Evolutionary conservation across 1,284 basidiomycete species (phyloP), one percentile per base, ranked within the genome.

Genomic region (Tilletia indica): DNA sequence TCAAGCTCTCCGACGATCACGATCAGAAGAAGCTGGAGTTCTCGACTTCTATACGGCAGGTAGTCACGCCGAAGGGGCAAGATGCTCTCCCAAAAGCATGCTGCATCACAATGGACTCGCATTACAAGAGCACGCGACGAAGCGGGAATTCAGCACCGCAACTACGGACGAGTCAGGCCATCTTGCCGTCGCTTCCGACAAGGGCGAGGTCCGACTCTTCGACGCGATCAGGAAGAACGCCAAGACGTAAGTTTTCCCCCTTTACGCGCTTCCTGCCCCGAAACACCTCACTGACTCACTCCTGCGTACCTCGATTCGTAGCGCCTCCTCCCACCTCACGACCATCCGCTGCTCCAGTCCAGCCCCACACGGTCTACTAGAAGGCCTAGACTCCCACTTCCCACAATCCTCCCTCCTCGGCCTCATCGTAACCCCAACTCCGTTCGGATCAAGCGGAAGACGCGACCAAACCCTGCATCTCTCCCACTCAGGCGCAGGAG

Each of bases 171-270:
- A 89, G 48, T 86, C 86, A 9, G 96, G 97, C 34, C 91, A 92
- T 83, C 87, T 99, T 69, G 97, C 94, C 1, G 92, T 99, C 3
- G 94, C 93, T 16, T 94, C 92, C 79, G 92, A 94, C 86, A 99
- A 97, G 87, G 97, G 97, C 73, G 97, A 99, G 84, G 92, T 99
- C 76, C 89, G 96, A 64, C 87, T 99, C 69, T 99, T 96, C 80
- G 97, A 99, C 85, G 88, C 91, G 69, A 93, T 99, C 77, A 97
- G 97, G 66, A 99, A 98, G 89, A 99, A 94, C 80, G 97, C 97
- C 47, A 99, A 99, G 89, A 99, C 97, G 25, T n/a, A n/a, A n/a
- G n/a, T n/a, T n/a, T n/a, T n/a, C n/a, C n/a, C n/a, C n/a, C n/a
- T n/a, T n/a, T n/a, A n/a, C n/a, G n/a, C n/a, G n/a, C n/a, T n/a